Percentiles rank a stretch among this genome's conserved stretches.
Conservation (phyloP, 805 yeast species). For the Monosporozyma siamensis region DNA sequence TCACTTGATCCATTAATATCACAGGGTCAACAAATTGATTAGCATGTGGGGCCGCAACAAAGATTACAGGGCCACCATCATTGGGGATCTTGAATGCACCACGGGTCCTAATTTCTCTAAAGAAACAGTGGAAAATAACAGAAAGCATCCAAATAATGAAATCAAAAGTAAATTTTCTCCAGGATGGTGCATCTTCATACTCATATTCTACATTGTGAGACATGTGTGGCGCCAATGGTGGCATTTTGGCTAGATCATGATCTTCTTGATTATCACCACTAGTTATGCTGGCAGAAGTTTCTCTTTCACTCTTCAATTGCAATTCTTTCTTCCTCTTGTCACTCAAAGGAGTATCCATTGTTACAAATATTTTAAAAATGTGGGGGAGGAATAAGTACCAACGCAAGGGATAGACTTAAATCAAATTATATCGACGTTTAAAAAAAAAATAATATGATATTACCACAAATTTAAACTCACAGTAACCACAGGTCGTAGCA, state of each 20-base stretch:
- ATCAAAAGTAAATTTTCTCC: slow-evolving; percentile 40
- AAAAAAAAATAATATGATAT: no score
- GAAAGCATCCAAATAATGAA: slow-evolving; percentile 41
- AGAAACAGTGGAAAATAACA: slow-evolving; percentile 55
- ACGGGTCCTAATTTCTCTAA: slow-evolving; percentile 79
- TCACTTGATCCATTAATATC: slow-evolving; percentile 47
- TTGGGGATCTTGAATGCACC: slow-evolving; percentile 70
- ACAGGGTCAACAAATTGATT: slow-evolving; percentile 79
- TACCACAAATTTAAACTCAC: no score
- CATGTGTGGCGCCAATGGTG: background rate
- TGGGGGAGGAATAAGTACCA: background rate
- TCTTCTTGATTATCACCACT: background rate
- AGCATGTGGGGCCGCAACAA: slow-evolving; percentile 98
- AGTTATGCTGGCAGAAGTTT: background rate
- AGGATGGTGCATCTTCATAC: slow-evolving; percentile 34
- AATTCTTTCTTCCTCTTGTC: slow-evolving; percentile 4
- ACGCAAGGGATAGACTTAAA: no score
- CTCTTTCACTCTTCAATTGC: background rate
- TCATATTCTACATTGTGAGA: slow-evolving; percentile 2
- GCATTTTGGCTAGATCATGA: background rate
- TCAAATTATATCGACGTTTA: no score
- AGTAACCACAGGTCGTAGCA: no score
- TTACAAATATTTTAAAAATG: background rate
- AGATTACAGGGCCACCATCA: slow-evolving; percentile 66
- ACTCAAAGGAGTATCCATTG: slow-evolving; percentile 6